These are phyloP conservation scores for Amanita inopinata DNA, from an alignment of 768 basidiomycete genomes.

Conservation along the genomic window DNA sequence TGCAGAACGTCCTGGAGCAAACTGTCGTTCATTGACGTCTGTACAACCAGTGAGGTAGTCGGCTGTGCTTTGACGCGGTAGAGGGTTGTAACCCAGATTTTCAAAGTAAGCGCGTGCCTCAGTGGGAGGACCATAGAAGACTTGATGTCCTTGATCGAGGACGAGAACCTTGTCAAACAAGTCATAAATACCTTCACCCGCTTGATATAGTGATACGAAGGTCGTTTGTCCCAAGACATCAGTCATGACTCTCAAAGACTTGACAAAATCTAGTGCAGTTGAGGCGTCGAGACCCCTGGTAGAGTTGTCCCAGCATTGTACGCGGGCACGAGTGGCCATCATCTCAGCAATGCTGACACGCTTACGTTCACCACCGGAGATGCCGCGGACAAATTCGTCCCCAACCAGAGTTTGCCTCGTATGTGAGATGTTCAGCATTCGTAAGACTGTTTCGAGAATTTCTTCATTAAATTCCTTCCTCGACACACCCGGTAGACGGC, in stretches of 20 bases:
- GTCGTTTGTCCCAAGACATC: constrained; percentile 76
- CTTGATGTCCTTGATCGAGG: constrained; percentile 70
- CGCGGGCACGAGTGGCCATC: constrained; percentile 72
- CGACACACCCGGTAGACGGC: constrained; percentile 59
- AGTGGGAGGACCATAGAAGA: constrained; percentile 68
- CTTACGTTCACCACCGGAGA: constrained; percentile 76
- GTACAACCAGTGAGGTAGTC: constrained; percentile 83
- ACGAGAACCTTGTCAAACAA: constrained; percentile 86
- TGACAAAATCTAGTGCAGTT: constrained; percentile 81
- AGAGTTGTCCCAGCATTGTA: constrained; percentile 80
- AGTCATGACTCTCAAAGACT: constrained; percentile 71
- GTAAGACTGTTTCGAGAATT: constrained; percentile 53
- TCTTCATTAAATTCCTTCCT: constrained; percentile 45
- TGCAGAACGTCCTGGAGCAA: constrained; percentile 50
- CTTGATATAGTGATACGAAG: constrained; percentile 79
- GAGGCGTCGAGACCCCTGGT: constrained; percentile 79
- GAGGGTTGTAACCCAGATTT: constrained; percentile 56
- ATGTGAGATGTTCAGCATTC: constrained; percentile 79
- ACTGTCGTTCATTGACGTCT: constrained; percentile 78
- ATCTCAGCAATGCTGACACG: constrained; percentile 80
- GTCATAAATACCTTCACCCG: constrained; percentile 68
- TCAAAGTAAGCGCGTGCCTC: constrained; percentile 78
- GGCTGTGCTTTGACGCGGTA: constrained; percentile 77
- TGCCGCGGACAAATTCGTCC: constrained; percentile 76
- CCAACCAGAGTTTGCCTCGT: constrained; percentile 75